Evolutionary conservation across 2,329 filamentous ascomycete genomes (phyloP).

Genomic region (Aspergillus nomiae): DNA sequence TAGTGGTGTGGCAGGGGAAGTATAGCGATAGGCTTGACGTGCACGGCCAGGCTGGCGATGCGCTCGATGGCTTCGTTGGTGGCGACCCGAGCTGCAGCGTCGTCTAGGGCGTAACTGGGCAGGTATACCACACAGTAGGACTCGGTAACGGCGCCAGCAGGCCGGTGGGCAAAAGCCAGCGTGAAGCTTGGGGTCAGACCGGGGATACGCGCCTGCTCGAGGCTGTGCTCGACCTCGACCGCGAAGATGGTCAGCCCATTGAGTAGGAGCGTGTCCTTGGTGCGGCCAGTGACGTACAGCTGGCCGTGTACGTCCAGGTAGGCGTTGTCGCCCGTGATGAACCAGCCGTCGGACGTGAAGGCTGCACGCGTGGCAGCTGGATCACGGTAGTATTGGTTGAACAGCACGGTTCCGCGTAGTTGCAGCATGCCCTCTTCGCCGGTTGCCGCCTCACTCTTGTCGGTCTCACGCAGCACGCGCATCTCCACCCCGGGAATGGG

Average conservation of each 20-base stretch:
- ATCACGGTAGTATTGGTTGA: slow-evolving; percentile 73
- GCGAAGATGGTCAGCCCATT: slow-evolving; percentile 48
- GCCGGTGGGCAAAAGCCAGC: neutral
- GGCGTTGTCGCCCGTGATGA: slow-evolving; percentile 78
- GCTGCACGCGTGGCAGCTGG: slow-evolving; percentile 43
- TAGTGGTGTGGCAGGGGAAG: too few relatives aligned
- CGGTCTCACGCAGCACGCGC: too few relatives aligned
- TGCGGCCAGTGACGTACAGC: slow-evolving; percentile 78
- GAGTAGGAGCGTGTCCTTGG: slow-evolving; percentile 61
- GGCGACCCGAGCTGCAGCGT: slow-evolving; percentile 4
- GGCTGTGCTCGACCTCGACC: neutral
- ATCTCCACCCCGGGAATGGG: too few relatives aligned
- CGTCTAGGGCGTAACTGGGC: slow-evolving; percentile 23
- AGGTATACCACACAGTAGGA: slow-evolving; percentile 43
- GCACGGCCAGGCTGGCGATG: neutral
- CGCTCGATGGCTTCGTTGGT: slow-evolving; percentile 13
- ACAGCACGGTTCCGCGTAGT: slow-evolving; percentile 74
- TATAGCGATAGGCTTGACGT: too few relatives aligned
- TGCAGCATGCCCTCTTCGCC: neutral
- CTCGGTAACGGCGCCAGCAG: slow-evolving; percentile 35
- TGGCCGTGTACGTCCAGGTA: slow-evolving; percentile 71
- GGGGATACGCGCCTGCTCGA: neutral
- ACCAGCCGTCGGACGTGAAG: slow-evolving; percentile 71
- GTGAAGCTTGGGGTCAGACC: neutral
- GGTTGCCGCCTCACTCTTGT: neutral